Conservation (phyloP, 805 yeast genomes). For the Brettanomyces naardenensis region DNA sequence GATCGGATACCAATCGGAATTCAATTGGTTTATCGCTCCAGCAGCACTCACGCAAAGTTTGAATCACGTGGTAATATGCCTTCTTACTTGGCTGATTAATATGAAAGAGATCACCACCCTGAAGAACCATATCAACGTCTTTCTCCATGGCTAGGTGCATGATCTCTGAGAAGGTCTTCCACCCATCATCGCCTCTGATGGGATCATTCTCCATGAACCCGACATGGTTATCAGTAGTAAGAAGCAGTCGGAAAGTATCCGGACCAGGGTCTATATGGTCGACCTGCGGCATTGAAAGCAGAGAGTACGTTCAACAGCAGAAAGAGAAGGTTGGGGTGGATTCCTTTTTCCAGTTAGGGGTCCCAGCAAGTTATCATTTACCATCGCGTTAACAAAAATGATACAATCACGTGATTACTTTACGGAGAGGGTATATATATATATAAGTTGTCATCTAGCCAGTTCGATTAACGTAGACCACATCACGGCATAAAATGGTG, state of each 20-base stretch:
- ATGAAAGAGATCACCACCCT: slow-evolving; percentile 92
- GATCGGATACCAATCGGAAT: slow-evolving; percentile 75
- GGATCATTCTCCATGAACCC: slow-evolving; percentile 90
- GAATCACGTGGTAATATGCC: slow-evolving; percentile 76
- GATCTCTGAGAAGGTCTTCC: slow-evolving; percentile 82
- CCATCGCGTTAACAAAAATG: no score
- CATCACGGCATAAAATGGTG: slow-evolving; percentile 49
- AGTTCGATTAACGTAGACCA: slow-evolving; percentile 44
- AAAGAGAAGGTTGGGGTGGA: background rate
- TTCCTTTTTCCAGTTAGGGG: no score
- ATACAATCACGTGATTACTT: no score
- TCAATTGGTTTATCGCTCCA: slow-evolving; percentile 86
- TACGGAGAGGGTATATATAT: no score
- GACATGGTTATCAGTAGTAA: slow-evolving; percentile 95
- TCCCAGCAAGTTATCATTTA: no score
- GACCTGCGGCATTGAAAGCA: slow-evolving; percentile 32
- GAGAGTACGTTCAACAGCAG: no score
- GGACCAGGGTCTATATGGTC: slow-evolving; percentile 39
- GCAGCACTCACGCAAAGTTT: slow-evolving; percentile 60
- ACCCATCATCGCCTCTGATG: slow-evolving; percentile 81
- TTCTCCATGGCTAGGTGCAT: slow-evolving; percentile 57
- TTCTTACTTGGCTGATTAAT: slow-evolving; percentile 83
- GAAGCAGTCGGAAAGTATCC: slow-evolving; percentile 66
- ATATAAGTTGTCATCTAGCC: no score
- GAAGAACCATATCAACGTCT: slow-evolving; percentile 84